phyloP scores from a whole-genome alignment of 2,329 filamentous ascomycete genomes.

The Hypoxylon sp. region DNA sequence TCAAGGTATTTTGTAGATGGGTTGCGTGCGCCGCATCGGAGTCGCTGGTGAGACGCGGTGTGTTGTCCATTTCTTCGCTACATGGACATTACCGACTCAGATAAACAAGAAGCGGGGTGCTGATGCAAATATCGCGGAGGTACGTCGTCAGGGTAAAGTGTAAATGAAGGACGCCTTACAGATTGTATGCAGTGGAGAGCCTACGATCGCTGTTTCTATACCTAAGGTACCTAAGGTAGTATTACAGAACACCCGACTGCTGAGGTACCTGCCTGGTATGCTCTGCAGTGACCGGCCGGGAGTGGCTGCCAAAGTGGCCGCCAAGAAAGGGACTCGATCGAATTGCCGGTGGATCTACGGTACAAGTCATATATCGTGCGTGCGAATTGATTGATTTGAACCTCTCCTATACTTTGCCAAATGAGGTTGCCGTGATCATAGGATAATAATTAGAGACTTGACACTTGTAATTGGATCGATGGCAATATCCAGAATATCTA shows the following conservation, averaged over 20 bases:
- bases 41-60: slow-evolving; percentile 46
- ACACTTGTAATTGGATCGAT: background rate
- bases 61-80: slow-evolving; percentile 47
- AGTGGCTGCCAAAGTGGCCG: slow-evolving; percentile 20
- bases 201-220: slow-evolving; percentile 20
- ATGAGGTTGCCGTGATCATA: background rate
- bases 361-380: slow-evolving; percentile 16
- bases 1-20: slow-evolving; percentile 74
- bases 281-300: slow-evolving; percentile 26
- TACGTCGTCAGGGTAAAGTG: slow-evolving; percentile 10
- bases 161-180: slow-evolving; percentile 29
- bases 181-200: slow-evolving; percentile 9
- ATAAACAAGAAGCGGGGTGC: slow-evolving; percentile 10
- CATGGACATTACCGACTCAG: slow-evolving; percentile 15
- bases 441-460: background rate
- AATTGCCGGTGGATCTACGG: slow-evolving; percentile 41
- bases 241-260: slow-evolving; percentile 7
- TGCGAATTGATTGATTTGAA: slow-evolving; percentile 21
- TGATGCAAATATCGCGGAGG: slow-evolving; percentile 5
- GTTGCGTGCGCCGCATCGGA: slow-evolving; percentile 59
- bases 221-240: too few relatives aligned
- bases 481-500: background rate
- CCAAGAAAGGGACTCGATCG: slow-evolving; percentile 30
- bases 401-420: background rate
- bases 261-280: slow-evolving; percentile 1